These are phyloP conservation scores for Rhodotorula toruloides DNA, from an alignment of 768 basidiomycete species.

Conservation along the genomic window DNA sequence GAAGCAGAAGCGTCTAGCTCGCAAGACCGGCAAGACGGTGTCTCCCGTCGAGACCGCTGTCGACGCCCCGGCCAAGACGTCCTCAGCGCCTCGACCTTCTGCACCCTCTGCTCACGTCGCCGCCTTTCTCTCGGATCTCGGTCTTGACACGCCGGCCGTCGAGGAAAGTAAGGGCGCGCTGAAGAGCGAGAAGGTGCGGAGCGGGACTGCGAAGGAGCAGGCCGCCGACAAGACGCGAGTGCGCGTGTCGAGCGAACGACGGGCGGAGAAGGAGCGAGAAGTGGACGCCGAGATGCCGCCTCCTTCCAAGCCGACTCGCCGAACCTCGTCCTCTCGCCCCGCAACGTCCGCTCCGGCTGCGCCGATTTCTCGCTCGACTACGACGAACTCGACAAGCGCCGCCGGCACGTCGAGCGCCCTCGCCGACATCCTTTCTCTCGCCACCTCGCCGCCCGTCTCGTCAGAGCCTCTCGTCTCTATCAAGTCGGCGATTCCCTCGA, in stretches of 20 bases:
- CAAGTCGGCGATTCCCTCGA: too few relatives aligned
- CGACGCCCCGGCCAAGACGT: not conserved
- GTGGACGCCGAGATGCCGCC: not conserved
- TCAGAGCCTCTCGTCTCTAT: not conserved
- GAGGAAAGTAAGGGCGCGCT: not conserved
- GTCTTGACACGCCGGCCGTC: conserved; percentile 12
- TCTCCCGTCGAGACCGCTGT: too few relatives aligned
- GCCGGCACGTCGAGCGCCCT: not conserved
- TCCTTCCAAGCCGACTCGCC: not conserved
- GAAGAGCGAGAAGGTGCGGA: not conserved
- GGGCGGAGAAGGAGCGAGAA: not conserved
- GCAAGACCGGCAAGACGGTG: not conserved
- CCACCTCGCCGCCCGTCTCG: conserved; percentile 1
- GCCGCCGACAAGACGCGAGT: not conserved
- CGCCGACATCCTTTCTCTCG: conserved; percentile 14
- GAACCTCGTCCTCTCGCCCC: not conserved
- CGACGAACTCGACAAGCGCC: accelerated
- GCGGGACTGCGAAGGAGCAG: not conserved
- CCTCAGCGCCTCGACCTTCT: not conserved
- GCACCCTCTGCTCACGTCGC: conserved; percentile 7
- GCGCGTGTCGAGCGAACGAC: not conserved
- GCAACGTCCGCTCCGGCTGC: not conserved
- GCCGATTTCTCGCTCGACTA: not conserved
- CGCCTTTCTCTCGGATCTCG: conserved; percentile 22
- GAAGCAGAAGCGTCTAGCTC: not conserved